Evolutionary conservation across 2,329 filamentous ascomycete species (phyloP).

Genomic region (Paracoccidioides brasiliensis): DNA sequence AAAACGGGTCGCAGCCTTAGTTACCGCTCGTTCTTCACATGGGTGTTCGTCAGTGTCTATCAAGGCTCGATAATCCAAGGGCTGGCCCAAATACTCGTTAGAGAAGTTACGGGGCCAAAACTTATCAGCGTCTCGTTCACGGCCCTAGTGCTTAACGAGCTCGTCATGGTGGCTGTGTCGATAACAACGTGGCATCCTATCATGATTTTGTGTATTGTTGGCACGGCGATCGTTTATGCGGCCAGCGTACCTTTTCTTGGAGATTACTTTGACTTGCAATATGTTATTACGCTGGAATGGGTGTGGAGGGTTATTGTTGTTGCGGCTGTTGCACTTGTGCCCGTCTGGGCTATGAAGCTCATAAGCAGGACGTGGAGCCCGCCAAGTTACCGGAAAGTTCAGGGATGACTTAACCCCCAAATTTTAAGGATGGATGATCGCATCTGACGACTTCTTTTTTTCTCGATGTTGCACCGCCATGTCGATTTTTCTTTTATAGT

Average conservation of each 20-base stretch:
- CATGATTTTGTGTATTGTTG: conserved; percentile 75
- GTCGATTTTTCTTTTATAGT: too few relatives aligned
- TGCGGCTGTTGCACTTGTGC: conserved; percentile 64
- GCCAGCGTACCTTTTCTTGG: conserved; percentile 76
- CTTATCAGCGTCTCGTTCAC: conserved; percentile 93
- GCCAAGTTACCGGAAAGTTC: conserved; percentile 86
- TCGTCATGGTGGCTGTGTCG: conserved; percentile 93
- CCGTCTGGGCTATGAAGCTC: conserved; percentile 76
- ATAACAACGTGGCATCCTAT: conserved; percentile 94
- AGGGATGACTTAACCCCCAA: conserved; percentile 19
- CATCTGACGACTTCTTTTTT: background rate
- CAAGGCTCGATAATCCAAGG: conserved; percentile 93
- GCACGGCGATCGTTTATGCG: conserved; percentile 68
- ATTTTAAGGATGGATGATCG: background rate
- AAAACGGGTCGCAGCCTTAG: conserved; percentile 74
- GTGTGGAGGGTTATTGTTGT: conserved; percentile 79
- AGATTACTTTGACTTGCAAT: conserved; percentile 76
- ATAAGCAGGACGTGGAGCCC: conserved; percentile 77
- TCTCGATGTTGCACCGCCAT: background rate
- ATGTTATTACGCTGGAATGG: conserved; percentile 67
- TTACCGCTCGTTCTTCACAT: conserved; percentile 91
- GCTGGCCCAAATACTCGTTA: conserved; percentile 76
- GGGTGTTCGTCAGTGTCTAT: conserved; percentile 90
- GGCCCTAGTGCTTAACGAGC: conserved; percentile 81
- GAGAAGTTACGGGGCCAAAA: conserved; percentile 48